phyloP scores from a whole-genome alignment of 352 stramenopile genomes.

The Nothophytophthora sp. region DNA sequence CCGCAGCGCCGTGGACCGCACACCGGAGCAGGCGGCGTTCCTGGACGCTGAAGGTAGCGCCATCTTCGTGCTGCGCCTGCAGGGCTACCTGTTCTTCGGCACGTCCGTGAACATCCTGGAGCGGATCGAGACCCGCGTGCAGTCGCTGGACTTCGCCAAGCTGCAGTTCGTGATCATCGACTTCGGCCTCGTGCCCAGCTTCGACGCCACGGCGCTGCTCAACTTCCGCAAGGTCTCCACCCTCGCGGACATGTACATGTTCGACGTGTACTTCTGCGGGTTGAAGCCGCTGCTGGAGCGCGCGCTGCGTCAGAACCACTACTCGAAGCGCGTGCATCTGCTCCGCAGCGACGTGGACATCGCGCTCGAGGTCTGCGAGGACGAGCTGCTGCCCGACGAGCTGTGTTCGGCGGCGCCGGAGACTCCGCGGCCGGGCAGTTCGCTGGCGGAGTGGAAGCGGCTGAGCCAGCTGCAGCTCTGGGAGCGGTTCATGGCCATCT shows the following conservation, averaged over 20 bases:
- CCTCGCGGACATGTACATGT: constrained; percentile 64
- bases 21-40: constrained; percentile 55
- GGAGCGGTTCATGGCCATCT: constrained; percentile 61
- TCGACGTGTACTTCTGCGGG: constrained; percentile 83
- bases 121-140: constrained; percentile 71
- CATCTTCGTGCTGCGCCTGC: constrained; percentile 73
- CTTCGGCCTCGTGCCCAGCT: constrained; percentile 76
- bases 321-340: constrained; percentile 48
- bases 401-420: constrained; percentile 31
- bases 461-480: constrained; percentile 71
- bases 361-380: constrained; percentile 69
- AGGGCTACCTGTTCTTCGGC: constrained; percentile 85
- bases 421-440: constrained; percentile 22
- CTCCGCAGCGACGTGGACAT: constrained; percentile 54
- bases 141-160: constrained; percentile 53
- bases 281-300: constrained; percentile 52
- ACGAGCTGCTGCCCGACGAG: constrained; percentile 50
- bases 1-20: constrained; percentile 69
- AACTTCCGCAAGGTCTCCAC: constrained; percentile 72
- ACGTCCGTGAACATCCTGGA: constrained; percentile 81
- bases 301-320: constrained; percentile 48
- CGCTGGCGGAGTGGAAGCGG: constrained; percentile 52
- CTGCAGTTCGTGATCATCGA: constrained; percentile 76
- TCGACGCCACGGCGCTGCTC: constrained; percentile 75
- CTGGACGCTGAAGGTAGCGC: constrained; percentile 52